phyloP scores from a whole-genome alignment of 495 filamentous ascomycete species.

The Schizothecium vesticola region DNA sequence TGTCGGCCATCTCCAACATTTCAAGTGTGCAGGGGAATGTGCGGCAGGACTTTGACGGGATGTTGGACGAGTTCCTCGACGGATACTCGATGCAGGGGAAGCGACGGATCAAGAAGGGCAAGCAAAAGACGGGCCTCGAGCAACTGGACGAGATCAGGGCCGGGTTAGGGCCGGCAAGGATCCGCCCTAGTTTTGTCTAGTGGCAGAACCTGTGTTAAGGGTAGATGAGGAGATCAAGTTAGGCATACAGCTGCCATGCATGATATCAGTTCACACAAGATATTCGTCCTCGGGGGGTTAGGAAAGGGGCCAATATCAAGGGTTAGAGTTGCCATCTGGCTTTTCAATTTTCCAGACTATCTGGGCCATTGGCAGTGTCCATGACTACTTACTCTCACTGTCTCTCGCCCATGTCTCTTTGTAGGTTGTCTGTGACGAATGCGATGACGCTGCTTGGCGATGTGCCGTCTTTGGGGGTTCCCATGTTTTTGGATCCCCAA shows the following conservation, averaged over 20 bases:
- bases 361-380: no score
- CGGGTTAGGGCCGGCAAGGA: slow-evolving; percentile 68
- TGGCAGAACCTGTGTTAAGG: neutral
- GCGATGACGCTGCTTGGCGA: neutral
- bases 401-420: no score
- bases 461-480: neutral
- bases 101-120: slow-evolving; percentile 77
- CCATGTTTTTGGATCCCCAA: neutral
- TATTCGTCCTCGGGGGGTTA: neutral
- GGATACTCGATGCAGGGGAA: slow-evolving; percentile 71
- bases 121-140: slow-evolving; percentile 71
- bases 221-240: neutral
- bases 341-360: no score
- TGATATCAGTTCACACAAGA: neutral
- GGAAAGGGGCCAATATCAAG: neutral
- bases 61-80: slow-evolving; percentile 91
- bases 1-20: slow-evolving; percentile 41
- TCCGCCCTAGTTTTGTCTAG: slow-evolving; percentile 12
- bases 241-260: neutral
- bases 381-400: no score
- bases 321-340: neutral
- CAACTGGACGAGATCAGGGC: slow-evolving; percentile 88
- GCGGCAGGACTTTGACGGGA: slow-evolving; percentile 70
- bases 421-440: neutral
- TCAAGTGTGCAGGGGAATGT: slow-evolving; percentile 53